Evolutionary conservation across 2,329 filamentous ascomycete genomes (phyloP), one percentile per base, ranked within the genome.

Genomic region (Penicillium sp.): DNA sequence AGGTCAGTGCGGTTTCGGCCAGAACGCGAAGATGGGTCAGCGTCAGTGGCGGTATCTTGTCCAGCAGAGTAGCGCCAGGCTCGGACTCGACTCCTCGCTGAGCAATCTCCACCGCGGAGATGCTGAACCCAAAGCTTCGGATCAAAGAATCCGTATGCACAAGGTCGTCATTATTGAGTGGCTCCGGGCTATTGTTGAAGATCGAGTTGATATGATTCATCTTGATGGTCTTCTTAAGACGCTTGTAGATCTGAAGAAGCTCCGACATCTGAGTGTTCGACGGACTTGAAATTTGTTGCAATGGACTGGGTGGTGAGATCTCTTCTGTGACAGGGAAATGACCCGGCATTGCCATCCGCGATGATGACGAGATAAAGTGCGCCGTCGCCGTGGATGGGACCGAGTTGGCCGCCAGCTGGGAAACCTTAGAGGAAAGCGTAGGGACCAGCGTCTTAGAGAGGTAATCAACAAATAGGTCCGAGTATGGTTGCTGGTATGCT

Each of bases 21-120:
- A 96, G 70, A 17, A 96, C 82, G 32, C 89, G 84, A 17, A 98
- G 72, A 59, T 96, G 88, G 1, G 85, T 92, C 42, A 98, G 69
- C 1, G 79, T 76, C 59, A 94, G 81, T 39, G 90, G 84, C 0
- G 92, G 82, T 35, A 96, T 83, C 54, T 82, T 88, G 49, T 90
- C 84, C 13, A 96, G 65, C 30, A 96, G 68, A 4, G 84, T 90
- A 61, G 79, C 74, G 37, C 85, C 82, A 31, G 77, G 75, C 47
- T 84, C 77, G 14, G 80, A 79, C 51, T 86, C 84, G 3, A 87
- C 72, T 5, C 92, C 92, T 52, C 92, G 83, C 60, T 95, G 88
- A 47, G 89, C 82, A 48, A 96, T 95, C 65, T 98, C 92, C 3
- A 85, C 80, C 0, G 88, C 81, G 6, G 88, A 82, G 41, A 98